A percentile compares a stretch with the other conserved stretches of the same genome.
phyloP scores from a whole-genome alignment of 805 yeast genomes.

The Torulaspora microellipsoides region DNA sequence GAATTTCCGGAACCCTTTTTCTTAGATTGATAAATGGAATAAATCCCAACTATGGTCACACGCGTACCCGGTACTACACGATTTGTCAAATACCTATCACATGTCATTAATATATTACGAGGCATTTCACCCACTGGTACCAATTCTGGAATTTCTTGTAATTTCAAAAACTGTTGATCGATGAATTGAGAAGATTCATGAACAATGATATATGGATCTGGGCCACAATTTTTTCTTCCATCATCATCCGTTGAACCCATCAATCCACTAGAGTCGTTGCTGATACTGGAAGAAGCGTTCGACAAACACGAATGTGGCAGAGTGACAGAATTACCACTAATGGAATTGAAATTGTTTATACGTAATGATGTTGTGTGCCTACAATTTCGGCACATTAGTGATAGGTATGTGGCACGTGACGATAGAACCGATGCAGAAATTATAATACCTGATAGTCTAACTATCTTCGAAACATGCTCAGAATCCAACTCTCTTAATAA shows the following conservation, averaged over 20 bases:
- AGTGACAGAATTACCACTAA: slow-evolving; percentile 28
- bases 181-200: slow-evolving; percentile 93
- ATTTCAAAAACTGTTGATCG: slow-evolving; percentile 89
- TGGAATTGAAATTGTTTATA: slow-evolving; percentile 34
- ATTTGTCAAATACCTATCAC: slow-evolving; percentile 86
- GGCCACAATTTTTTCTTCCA: slow-evolving; percentile 57
- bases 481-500: slow-evolving; percentile 81
- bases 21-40: slow-evolving; percentile 81
- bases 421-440: slow-evolving; percentile 85
- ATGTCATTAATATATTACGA: slow-evolving; percentile 79
- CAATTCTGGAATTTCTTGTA: slow-evolving; percentile 97
- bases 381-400: slow-evolving; percentile 83
- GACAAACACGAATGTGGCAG: slow-evolving; percentile 35
- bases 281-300: slow-evolving; percentile 13
- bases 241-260: slow-evolving; percentile 21
- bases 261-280: slow-evolving; percentile 5
- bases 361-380: slow-evolving; percentile 67
- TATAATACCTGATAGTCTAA: slow-evolving; percentile 87
- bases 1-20: slow-evolving; percentile 42
- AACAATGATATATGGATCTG: slow-evolving; percentile 87
- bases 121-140: slow-evolving; percentile 99
- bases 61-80: slow-evolving; percentile 92
- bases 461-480: slow-evolving; percentile 82
- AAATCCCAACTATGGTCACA: slow-evolving; percentile 87
- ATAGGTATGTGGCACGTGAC: slow-evolving; percentile 81